A percentile compares a stretch with the other conserved stretches of the same genome.
phyloP scores from a whole-genome alignment of 2,329 filamentous ascomycete species.

The Venturiaceae sp. region DNA sequence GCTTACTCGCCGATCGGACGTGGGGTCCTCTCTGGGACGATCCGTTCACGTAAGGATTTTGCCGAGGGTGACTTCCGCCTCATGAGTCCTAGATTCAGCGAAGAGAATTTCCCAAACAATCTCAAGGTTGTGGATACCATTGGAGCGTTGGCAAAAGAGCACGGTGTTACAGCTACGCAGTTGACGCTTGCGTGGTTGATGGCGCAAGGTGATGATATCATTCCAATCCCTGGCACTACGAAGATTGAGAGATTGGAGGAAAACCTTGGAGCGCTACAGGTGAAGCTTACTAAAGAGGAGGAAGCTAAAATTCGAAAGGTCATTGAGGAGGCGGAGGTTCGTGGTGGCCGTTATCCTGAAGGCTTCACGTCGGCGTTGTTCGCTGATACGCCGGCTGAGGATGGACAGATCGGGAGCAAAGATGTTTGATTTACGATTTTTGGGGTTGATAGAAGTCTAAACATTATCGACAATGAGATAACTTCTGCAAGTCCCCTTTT shows the following conservation, averaged over 20 bases:
- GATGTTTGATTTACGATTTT: too few relatives aligned
- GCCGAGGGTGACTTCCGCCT: constrained; percentile 38
- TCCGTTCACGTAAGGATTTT: constrained; percentile 37
- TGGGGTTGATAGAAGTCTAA: too few relatives aligned
- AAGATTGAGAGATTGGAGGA: constrained; percentile 29
- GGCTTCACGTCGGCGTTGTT: constrained; percentile 1
- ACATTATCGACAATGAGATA: not conserved
- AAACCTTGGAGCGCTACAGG: constrained; percentile 17
- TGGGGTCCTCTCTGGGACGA: constrained; percentile 45
- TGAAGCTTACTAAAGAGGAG: constrained; percentile 6
- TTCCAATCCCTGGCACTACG: constrained; percentile 46
- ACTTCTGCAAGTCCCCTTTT: too few relatives aligned
- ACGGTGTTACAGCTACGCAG: constrained; percentile 46
- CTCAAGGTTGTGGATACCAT: constrained; percentile 43
- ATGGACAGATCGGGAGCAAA: constrained; percentile 1
- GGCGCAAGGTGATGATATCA: constrained; percentile 49
- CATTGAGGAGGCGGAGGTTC: constrained; percentile 9
- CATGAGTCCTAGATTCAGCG: constrained; percentile 37
- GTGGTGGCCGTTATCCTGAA: constrained; percentile 6
- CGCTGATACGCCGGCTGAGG: constrained; percentile 13
- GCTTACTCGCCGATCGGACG: constrained; percentile 52
- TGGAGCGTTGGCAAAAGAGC: constrained; percentile 38
- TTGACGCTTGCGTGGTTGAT: constrained; percentile 55
- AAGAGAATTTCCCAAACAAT: constrained; percentile 48
- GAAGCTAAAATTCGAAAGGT: constrained; percentile 7